Conservation (phyloP, 768 basidiomycete genomes). For the Sarcomyxa edulis region DNA sequence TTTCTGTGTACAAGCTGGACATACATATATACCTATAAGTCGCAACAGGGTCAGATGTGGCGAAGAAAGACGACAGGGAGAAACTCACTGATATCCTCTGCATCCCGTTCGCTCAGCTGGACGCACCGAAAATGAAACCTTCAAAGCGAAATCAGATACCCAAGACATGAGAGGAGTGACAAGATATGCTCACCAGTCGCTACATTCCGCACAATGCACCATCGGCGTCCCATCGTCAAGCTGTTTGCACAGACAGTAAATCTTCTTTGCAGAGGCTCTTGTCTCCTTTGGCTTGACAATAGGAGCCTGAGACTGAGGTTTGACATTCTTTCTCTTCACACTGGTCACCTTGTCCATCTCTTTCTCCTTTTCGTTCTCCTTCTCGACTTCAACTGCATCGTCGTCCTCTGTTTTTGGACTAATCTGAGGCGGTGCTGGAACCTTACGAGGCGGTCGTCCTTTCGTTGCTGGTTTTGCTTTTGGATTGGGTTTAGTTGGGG, state of each 20-base stretch:
- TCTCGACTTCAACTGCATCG: conserved; percentile 1
- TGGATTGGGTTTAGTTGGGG: conserved; percentile 8
- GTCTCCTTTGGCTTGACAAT: conserved; percentile 7
- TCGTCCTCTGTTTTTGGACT: conserved; percentile 2
- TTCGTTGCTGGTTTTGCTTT: conserved; percentile 11
- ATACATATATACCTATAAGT: conserved; percentile 50
- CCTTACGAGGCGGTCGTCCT: conserved; percentile 1
- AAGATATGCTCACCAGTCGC: conserved; percentile 56
- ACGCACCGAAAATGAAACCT: conserved; percentile 89
- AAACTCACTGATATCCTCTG: conserved; percentile 73
- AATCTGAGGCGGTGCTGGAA: neutral
- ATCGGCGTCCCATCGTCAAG: conserved; percentile 78
- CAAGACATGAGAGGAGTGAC: conserved; percentile 1
- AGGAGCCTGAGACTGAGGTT: conserved; percentile 3
- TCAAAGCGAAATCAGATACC: conserved; percentile 6
- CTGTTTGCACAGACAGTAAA: conserved; percentile 60
- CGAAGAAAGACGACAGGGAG: neutral
- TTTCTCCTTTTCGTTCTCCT: conserved; percentile 11
- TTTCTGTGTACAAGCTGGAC: conserved; percentile 46
- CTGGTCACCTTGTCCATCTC: conserved; percentile 20
- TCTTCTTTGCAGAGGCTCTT: conserved; percentile 15
- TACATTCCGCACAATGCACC: conserved; percentile 70
- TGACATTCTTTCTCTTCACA: conserved; percentile 12
- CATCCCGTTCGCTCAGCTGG: conserved; percentile 52
- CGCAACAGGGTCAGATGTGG: conserved; percentile 6